A percentile compares a stretch with the other conserved stretches of the same genome.
Evolutionary conservation across 2,329 filamentous ascomycete species (phyloP).

Genomic region (Botrytis fabae): DNA sequence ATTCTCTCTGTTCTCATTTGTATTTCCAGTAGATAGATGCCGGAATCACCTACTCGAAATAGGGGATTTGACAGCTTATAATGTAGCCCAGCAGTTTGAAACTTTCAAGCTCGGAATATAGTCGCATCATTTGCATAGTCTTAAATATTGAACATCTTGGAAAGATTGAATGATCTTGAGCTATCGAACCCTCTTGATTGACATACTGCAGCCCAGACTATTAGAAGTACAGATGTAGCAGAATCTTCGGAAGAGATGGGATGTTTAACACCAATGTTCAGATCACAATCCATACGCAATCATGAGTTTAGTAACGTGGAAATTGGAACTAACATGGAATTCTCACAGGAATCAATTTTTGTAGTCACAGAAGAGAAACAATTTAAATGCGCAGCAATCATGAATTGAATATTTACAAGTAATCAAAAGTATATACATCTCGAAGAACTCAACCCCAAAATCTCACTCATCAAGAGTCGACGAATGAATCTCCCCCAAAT

Average conservation of each 20-base stretch:
- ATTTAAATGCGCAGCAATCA: not conserved
- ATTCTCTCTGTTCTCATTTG: not conserved
- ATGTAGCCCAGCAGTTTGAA: not conserved
- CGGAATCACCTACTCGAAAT: not conserved
- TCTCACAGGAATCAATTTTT: not conserved
- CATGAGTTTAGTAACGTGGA: too few species aligned
- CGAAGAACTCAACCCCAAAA: not conserved
- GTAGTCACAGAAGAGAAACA: too few species aligned
- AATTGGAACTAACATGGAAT: not conserved
- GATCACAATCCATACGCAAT: not conserved
- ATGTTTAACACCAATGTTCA: not conserved
- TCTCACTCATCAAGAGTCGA: not conserved
- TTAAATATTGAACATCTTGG: too few species aligned
- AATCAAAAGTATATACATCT: not conserved
- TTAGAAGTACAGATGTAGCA: not conserved
- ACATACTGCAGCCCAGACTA: not conserved
- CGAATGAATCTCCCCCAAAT: not conserved
- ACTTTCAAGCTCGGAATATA: not conserved
- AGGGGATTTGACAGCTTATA: not conserved
- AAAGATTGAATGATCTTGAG: not conserved
- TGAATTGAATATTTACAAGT: constrained; percentile 10
- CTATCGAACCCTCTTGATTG: not conserved
- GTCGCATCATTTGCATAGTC: too few species aligned
- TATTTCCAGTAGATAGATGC: not conserved
- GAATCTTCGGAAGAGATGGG: not conserved